Evolutionary conservation across 441 rosid genomes (phyloP).

Genomic region (Geranium incanum): DNA sequence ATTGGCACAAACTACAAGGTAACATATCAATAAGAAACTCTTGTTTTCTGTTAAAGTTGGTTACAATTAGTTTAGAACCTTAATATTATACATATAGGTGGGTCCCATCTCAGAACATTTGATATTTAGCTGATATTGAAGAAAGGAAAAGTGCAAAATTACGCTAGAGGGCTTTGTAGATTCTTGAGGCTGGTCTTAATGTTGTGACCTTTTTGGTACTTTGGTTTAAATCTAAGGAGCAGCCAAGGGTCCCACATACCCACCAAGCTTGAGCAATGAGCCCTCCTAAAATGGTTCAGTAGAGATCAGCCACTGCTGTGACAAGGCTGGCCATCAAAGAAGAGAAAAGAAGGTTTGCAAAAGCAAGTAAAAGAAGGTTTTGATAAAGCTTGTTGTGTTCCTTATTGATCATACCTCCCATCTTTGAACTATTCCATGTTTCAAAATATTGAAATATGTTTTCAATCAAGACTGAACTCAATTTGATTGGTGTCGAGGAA

Average conservation of each 20-base stretch:
- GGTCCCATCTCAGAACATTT: slow-evolving; percentile 3
- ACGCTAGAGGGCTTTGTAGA: slow-evolving; percentile 25
- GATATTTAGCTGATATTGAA: slow-evolving; percentile 2
- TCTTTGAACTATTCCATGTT: slow-evolving; percentile 19
- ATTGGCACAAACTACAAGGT: slow-evolving; percentile 24
- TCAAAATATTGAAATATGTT: background rate
- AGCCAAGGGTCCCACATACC: slow-evolving; percentile 3
- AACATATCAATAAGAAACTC: slow-evolving; percentile 15
- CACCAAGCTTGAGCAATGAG: background rate
- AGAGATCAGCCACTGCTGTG: background rate
- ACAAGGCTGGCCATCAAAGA: slow-evolving; percentile 16
- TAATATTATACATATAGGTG: background rate
- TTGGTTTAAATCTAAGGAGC: slow-evolving; percentile 20
- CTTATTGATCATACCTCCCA: slow-evolving; percentile 14
- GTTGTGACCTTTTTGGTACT: slow-evolving; percentile 25
- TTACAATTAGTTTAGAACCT: slow-evolving; percentile 12
- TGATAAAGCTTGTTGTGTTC: slow-evolving; percentile 21
- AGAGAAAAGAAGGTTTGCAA: slow-evolving; percentile 19
- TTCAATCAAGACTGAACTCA: too few species aligned
- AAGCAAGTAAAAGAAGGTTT: slow-evolving; percentile 25
- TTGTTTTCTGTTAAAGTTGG: slow-evolving; percentile 10
- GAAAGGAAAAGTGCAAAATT: slow-evolving; percentile 10
- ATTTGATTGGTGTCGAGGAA: too few species aligned
- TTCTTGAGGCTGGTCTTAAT: slow-evolving; percentile 39
- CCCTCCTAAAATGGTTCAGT: slow-evolving; percentile 5